A percentile compares a stretch with the other conserved stretches of the same genome.
Conservation (phyloP, 1,139 yeast genomes). For the Spathaspora sp. region DNA sequence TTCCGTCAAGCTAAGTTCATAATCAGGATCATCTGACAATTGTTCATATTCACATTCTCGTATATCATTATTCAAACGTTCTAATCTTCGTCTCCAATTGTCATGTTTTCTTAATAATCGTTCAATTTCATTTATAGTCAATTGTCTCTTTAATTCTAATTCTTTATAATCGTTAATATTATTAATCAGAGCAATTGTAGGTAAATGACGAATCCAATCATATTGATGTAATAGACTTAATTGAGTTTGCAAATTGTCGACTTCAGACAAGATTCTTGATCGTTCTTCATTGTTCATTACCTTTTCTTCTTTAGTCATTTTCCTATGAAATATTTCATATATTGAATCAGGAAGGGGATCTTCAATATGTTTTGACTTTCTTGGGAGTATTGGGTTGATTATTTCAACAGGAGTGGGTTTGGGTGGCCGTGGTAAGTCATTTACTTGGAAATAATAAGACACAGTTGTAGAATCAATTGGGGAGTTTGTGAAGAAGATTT, state of each 20-base stretch:
- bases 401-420: not conserved
- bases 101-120: conserved; percentile 48
- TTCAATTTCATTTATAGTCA: conserved; percentile 53
- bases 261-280: conserved; percentile 47
- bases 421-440: conserved; percentile 9
- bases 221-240: conserved; percentile 45
- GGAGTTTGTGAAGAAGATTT: conserved; percentile 16
- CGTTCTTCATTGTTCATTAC: conserved; percentile 61
- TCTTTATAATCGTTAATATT: conserved; percentile 50
- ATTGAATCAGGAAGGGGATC: conserved; percentile 49
- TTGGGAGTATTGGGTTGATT: conserved; percentile 18
- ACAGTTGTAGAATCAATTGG: conserved; percentile 10
- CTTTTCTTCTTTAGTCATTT: conserved; percentile 67
- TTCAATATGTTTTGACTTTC: conserved; percentile 19
- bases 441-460: conserved; percentile 11
- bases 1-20: conserved; percentile 21
- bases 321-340: conserved; percentile 53
- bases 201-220: conserved; percentile 57
- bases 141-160: conserved; percentile 44
- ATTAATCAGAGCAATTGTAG: conserved; percentile 52
- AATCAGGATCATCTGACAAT: conserved; percentile 11
- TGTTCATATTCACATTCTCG: conserved; percentile 12
- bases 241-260: conserved; percentile 49
- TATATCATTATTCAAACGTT: conserved; percentile 25
- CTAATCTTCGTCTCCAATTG: conserved; percentile 39